These are phyloP conservation scores for Lentinula sp. DNA, from an alignment of 768 basidiomycete species.

Conservation along the genomic window DNA sequence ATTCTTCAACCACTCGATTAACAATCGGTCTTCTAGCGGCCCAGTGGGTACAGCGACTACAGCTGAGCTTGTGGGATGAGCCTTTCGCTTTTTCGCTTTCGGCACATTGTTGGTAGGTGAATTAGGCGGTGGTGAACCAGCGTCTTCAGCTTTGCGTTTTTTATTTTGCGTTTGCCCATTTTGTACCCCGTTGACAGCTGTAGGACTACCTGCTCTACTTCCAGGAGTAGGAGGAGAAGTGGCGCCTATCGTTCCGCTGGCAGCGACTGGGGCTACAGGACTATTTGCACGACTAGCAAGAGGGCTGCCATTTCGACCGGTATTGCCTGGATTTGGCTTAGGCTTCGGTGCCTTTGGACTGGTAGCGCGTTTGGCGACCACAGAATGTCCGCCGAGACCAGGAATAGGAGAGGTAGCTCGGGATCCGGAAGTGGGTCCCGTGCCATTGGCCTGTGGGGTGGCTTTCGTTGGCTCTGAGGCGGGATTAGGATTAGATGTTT, in stretches of 20 bases:
- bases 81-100: constrained; percentile 54
- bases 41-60: constrained; percentile 36
- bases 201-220: constrained; percentile 40
- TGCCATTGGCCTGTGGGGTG: not conserved
- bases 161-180: constrained; percentile 16
- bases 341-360: constrained; percentile 69
- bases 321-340: constrained; percentile 29
- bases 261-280: constrained; percentile 23
- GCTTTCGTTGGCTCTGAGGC: constrained; percentile 24
- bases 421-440: constrained; percentile 29
- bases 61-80: constrained; percentile 17
- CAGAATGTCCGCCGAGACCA: constrained; percentile 65
- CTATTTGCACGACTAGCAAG: constrained; percentile 52
- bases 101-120: constrained; percentile 23
- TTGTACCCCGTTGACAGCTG: constrained; percentile 16
- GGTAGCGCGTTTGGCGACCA: constrained; percentile 80
- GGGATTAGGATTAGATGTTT: constrained; percentile 40
- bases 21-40: constrained; percentile 57
- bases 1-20: constrained; percentile 71
- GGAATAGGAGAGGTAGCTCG: constrained; percentile 57
- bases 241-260: not conserved
- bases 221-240: not conserved
- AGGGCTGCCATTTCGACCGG: constrained; percentile 56
- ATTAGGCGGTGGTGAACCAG: constrained; percentile 19
- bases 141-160: constrained; percentile 40